Evolutionary conservation across 768 basidiomycete genomes (phyloP).

Genomic region (Cubamyces lactineus): DNA sequence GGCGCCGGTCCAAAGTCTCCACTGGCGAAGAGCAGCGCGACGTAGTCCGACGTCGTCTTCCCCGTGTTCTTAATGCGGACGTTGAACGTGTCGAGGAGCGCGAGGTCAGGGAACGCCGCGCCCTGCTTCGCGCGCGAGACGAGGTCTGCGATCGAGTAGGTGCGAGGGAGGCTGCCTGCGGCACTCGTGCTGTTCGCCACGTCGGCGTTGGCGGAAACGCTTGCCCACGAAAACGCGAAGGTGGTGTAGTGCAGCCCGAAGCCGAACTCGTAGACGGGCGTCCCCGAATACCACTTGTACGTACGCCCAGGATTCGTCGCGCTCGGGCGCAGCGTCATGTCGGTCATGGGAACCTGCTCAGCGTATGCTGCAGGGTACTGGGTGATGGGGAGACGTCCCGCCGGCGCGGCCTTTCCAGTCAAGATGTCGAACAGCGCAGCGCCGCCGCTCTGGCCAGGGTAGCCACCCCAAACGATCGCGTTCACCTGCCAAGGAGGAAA

Average conservation of each 20-base stretch:
- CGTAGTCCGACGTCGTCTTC: conserved; percentile 53
- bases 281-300: conserved; percentile 59
- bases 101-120: conserved; percentile 43
- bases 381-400: conserved; percentile 56
- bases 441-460: conserved; percentile 60
- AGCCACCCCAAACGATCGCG: conserved; percentile 59
- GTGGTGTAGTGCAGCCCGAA: conserved; percentile 58
- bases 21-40: conserved; percentile 54
- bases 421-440: conserved; percentile 56
- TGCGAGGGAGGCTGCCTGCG: conserved; percentile 28
- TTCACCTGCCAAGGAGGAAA: conserved; percentile 43
- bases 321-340: conserved; percentile 58
- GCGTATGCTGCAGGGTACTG: conserved; percentile 57
- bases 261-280: conserved; percentile 57
- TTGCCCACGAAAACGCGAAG: conserved; percentile 47
- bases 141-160: conserved; percentile 48
- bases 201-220: neutral
- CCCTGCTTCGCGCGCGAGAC: conserved; percentile 31
- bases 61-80: conserved; percentile 54
- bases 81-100: conserved; percentile 52
- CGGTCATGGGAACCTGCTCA: conserved; percentile 55
- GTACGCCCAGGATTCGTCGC: conserved; percentile 55
- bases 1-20: conserved; percentile 53
- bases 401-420: conserved; percentile 52
- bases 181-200: neutral